Base-by-base conservation (phyloP, 495 filamentous ascomycete genomes). In the Xylaria cubensis region DNA sequence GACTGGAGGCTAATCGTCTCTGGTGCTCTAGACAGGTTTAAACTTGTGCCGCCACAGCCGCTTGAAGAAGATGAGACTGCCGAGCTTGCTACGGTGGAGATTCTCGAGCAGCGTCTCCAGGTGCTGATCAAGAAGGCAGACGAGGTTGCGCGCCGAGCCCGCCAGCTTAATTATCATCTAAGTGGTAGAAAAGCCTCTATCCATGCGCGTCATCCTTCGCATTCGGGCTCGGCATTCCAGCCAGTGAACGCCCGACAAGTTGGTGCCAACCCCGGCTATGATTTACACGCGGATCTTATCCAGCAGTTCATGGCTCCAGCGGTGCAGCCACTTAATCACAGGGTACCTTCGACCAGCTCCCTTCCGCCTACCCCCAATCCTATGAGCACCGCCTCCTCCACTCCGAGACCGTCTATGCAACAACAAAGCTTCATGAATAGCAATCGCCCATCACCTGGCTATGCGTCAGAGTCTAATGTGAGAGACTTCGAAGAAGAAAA, bases 41-140 rank as follows among this genome's bases (percentile, higher is more conserved):
- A 92, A 41, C 92, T 94, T 19, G 92, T 91, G 17, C 91, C 94
- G 75, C 73, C 81, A 26, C 73, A 81, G 8, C 92, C 94, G 0
- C 91, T 96, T 58, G 88, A 90, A 62, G 93, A 97, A 79, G 94
- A 97, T 74, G 94, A 97, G 77, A 88, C 91, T 78, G 93, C 93
- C 75, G 94, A 97, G 80, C 79, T 95, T 62, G 93, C 90, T 39
- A 94, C 93, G 3, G 80, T 96, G 68, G 93, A 95, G 76, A 95
- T 96, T 67, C 78, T 97, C 56, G 92, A 95, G 79, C 87, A 90
- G 81, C 91, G 92, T 48, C 79, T 96, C 48, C 87, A 89, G 53
- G 86, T 90, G 69, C 88, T 97, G 26, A 92, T 92, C 69, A 91
- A 92, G 78, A 87, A 91, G 76, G 93, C 93, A 2, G 94, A 97